Evolutionary conservation across 164 flowering plant species (phyloP).

Genomic region (Tetrastigma voinierianum): DNA sequence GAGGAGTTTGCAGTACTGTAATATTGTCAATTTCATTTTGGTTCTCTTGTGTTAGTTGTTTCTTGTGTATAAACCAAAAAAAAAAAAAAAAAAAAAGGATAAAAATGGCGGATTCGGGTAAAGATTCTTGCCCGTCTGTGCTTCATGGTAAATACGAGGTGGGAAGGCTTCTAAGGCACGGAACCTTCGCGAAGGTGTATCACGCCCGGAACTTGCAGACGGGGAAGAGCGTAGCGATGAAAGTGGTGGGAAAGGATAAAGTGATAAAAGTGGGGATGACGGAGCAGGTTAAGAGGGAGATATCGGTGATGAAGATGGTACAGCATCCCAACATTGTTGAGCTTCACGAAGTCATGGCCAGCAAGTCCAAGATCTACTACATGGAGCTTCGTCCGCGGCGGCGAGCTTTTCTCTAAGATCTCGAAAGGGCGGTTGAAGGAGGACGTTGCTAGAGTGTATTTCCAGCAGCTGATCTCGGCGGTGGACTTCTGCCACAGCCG

Average conservation of each 20-base stretch:
- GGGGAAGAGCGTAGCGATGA: slow-evolving; percentile 44
- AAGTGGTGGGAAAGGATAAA: slow-evolving; percentile 47
- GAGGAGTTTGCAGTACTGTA: not conserved
- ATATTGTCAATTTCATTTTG: not conserved
- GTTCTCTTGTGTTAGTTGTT: not conserved
- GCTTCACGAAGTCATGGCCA: slow-evolving; percentile 47
- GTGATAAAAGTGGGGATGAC: slow-evolving; percentile 44
- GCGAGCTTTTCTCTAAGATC: slow-evolving; percentile 42
- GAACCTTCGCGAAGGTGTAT: slow-evolving; percentile 49
- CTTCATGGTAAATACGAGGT: slow-evolving; percentile 48
- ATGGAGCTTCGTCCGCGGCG: slow-evolving; percentile 51
- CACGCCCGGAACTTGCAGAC: slow-evolving; percentile 32
- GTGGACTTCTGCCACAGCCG: slow-evolving; percentile 52
- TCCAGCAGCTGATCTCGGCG: slow-evolving; percentile 45
- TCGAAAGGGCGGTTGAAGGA: slow-evolving; percentile 38
- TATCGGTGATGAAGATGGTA: slow-evolving; percentile 47
- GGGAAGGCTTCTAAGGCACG: slow-evolving; percentile 42
- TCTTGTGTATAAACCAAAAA: not conserved
- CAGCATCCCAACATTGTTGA: slow-evolving; percentile 42
- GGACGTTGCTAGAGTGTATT: slow-evolving; percentile 36
- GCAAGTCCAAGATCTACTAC: slow-evolving; percentile 45
- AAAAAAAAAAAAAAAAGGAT: no score
- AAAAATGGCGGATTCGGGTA: not conserved
- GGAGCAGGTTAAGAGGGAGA: slow-evolving; percentile 50
- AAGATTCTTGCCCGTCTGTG: not conserved